These are phyloP conservation scores for Clathrospora elynae DNA, from an alignment of 2,329 filamentous ascomycete genomes.

Conservation along the genomic window DNA sequence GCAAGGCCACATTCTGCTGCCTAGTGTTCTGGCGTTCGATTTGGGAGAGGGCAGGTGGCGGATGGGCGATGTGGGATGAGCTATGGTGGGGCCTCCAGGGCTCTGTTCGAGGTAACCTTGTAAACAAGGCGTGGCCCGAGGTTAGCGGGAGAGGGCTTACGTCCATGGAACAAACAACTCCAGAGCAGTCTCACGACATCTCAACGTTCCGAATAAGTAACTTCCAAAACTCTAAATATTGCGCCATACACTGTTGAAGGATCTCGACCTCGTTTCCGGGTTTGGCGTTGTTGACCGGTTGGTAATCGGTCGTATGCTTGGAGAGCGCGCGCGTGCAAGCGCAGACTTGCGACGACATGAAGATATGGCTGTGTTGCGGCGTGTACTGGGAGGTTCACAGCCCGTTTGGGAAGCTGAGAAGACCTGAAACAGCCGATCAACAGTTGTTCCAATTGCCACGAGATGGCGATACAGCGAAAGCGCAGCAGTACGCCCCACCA, in stretches of 20 bases:
- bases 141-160: neutral
- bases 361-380: slow-evolving; percentile 28
- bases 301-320: no score
- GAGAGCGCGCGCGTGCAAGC: no score
- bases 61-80: slow-evolving; percentile 28
- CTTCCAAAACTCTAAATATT: no score
- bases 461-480: slow-evolving; percentile 10
- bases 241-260: no score
- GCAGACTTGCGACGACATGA: slow-evolving; percentile 18
- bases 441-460: slow-evolving; percentile 19
- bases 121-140: slow-evolving; percentile 9
- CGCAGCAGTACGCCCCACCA: slow-evolving; percentile 13
- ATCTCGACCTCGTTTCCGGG: no score
- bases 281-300: no score
- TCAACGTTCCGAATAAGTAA: no score
- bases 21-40: no score
- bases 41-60: slow-evolving; percentile 15
- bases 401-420: slow-evolving; percentile 19
- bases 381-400: slow-evolving; percentile 25
- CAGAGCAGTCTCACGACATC: neutral
- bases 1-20: no score
- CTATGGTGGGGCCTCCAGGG: slow-evolving; percentile 37
- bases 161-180: no score
- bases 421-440: slow-evolving; percentile 17
- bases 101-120: no score